phyloP scores from a whole-genome alignment of 345 rosid species.

The Hevea brasiliensis region DNA sequence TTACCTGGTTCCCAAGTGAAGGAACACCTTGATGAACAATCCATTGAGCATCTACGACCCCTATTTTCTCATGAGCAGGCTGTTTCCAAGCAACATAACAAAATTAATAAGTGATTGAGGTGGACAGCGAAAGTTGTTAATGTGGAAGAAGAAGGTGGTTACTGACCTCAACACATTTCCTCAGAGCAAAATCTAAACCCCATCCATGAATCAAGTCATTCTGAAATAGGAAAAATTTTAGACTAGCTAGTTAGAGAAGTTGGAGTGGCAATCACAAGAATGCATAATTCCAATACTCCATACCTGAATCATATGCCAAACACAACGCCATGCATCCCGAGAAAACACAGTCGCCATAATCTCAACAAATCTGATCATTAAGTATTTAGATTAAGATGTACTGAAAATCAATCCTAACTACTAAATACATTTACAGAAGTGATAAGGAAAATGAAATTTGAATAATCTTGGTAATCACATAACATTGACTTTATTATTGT shows the following conservation, averaged over 20 bases:
- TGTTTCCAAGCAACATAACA: constrained; percentile 23
- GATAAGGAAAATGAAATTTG: constrained; percentile 5
- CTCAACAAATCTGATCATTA: constrained; percentile 75
- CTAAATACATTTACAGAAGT: background rate
- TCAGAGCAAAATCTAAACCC: constrained; percentile 72
- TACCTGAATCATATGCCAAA: constrained; percentile 97
- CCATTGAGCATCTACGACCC: constrained; percentile 78
- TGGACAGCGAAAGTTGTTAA: background rate
- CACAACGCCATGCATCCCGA: constrained; percentile 92
- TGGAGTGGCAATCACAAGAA: background rate
- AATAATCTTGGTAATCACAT: background rate
- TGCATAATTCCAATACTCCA: background rate
- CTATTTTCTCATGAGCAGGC: constrained; percentile 69
- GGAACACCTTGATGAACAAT: constrained; percentile 67
- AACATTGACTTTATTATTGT: constrained; percentile 1
- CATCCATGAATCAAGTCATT: constrained; percentile 81
- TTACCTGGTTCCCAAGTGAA: constrained; percentile 71
- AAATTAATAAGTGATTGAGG: background rate
- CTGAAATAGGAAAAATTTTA: constrained; percentile 29
- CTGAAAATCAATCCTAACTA: background rate
- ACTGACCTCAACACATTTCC: constrained; percentile 66
- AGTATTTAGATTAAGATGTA: background rate
- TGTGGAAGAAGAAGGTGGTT: constrained; percentile 13
- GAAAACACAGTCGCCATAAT: constrained; percentile 98
- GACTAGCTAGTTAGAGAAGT: too few relatives aligned